Conservation (phyloP, 1,139 yeast genomes). For the Meyerozyma carpophila region DNA sequence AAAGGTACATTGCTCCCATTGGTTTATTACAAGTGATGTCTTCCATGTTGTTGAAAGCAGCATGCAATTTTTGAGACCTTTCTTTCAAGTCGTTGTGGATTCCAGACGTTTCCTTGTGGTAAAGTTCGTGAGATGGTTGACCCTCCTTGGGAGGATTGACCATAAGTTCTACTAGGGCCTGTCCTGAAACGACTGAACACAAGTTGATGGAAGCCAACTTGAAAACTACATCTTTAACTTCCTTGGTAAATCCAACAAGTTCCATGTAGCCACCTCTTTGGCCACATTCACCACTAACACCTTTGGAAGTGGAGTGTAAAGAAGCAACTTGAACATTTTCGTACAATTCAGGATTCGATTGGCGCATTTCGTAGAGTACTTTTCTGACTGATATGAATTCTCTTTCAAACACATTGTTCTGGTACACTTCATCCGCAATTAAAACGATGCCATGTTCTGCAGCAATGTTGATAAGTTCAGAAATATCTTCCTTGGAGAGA, state of each 20-base stretch:
- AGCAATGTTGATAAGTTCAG: slow-evolving; percentile 67
- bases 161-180: slow-evolving; percentile 88
- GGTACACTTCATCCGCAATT: slow-evolving; percentile 98
- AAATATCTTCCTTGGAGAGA: slow-evolving; percentile 58
- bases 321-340: slow-evolving; percentile 84
- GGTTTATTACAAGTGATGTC: slow-evolving; percentile 84
- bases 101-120: slow-evolving; percentile 51
- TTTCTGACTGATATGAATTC: slow-evolving; percentile 62
- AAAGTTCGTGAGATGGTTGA: slow-evolving; percentile 67
- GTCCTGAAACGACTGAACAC: slow-evolving; percentile 94
- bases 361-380: slow-evolving; percentile 59
- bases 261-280: slow-evolving; percentile 99
- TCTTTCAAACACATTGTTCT: slow-evolving; percentile 77
- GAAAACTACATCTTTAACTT: slow-evolving; percentile 63
- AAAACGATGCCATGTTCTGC: slow-evolving; percentile 80
- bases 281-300: slow-evolving; percentile 97
- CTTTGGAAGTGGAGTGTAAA: slow-evolving; percentile 92
- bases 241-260: slow-evolving; percentile 69
- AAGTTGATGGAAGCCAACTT: slow-evolving; percentile 86
- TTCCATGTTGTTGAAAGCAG: slow-evolving; percentile 70
- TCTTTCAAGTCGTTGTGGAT: slow-evolving; percentile 58
- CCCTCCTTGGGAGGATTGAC: slow-evolving; percentile 82
- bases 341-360: slow-evolving; percentile 47
- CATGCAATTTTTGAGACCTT: slow-evolving; percentile 61
- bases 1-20: slow-evolving; percentile 95